Evolutionary conservation across 805 yeast genomes (phyloP).

Genomic region (Diddensiella santjacobensis): DNA sequence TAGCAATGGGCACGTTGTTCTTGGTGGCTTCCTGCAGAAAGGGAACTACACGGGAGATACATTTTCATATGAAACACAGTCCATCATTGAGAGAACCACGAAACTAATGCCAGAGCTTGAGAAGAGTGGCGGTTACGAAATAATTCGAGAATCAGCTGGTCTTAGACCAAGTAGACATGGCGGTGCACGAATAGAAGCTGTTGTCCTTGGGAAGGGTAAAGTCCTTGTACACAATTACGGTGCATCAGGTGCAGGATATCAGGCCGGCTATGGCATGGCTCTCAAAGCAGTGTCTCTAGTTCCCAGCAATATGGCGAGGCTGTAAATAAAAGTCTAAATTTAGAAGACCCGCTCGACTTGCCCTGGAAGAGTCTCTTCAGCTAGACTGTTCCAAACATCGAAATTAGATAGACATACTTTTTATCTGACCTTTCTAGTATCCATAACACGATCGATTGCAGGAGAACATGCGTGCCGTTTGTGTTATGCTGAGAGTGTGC

Average conservation of each 20-base stretch:
- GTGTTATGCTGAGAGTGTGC: too few species aligned
- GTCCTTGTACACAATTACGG: conserved; percentile 68
- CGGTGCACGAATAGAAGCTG: conserved; percentile 67
- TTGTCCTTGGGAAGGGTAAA: conserved; percentile 37
- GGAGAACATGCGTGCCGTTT: too few species aligned
- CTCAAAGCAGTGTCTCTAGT: conserved; percentile 36
- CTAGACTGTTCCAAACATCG: too few species aligned
- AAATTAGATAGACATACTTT: too few species aligned
- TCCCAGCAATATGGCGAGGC: too few species aligned
- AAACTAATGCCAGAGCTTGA: conserved; percentile 45
- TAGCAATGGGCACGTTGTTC: conserved; percentile 60
- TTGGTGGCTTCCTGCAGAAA: conserved; percentile 72
- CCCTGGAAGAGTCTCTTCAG: too few species aligned
- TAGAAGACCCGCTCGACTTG: too few species aligned
- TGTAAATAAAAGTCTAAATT: too few species aligned
- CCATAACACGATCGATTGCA: too few species aligned
- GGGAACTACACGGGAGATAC: conserved; percentile 62
- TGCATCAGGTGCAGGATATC: conserved; percentile 76
- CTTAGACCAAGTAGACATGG: conserved; percentile 74
- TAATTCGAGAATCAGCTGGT: conserved; percentile 67
- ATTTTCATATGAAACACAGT: conserved; percentile 52
- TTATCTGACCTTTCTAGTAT: too few species aligned
- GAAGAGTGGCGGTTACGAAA: conserved; percentile 39
- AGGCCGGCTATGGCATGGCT: conserved; percentile 66
- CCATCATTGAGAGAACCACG: conserved; percentile 58